phyloP scores from a whole-genome alignment of 352 stramenopile species.

The Phytophthora citricola region DNA sequence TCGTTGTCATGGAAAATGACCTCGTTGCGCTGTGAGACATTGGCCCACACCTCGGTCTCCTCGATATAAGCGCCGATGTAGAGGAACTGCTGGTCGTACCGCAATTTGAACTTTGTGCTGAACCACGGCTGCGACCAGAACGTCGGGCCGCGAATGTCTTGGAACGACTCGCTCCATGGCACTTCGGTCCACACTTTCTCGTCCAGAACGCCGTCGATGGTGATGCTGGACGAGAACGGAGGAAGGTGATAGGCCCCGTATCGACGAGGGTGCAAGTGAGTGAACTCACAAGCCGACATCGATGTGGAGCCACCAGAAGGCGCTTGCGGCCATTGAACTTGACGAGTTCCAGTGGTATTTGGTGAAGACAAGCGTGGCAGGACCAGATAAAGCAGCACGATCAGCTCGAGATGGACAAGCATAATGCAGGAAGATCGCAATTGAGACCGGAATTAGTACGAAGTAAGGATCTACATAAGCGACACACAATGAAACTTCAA shows the following conservation, averaged over 20 bases:
- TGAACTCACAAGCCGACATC: conserved; percentile 33
- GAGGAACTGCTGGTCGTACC: conserved; percentile 72
- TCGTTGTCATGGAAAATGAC: conserved; percentile 91
- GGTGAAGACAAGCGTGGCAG: conserved; percentile 8
- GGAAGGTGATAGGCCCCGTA: conserved; percentile 49
- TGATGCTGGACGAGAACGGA: conserved; percentile 22
- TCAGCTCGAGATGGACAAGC: conserved; percentile 11
- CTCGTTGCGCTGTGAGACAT: conserved; percentile 64
- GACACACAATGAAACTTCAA: conserved; percentile 25
- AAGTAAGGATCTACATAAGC: conserved; percentile 4
- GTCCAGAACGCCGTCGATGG: conserved; percentile 65
- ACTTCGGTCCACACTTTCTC: conserved; percentile 64
- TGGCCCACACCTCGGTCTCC: conserved; percentile 74
- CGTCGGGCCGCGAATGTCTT: conserved; percentile 64
- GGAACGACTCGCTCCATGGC: conserved; percentile 62
- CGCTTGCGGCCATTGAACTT: conserved; percentile 17
- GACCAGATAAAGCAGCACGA: conserved; percentile 12
- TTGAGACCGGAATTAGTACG: conserved; percentile 7
- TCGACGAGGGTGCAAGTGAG: conserved; percentile 39
- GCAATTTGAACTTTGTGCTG: conserved; percentile 72
- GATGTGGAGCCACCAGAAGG: conserved; percentile 6
- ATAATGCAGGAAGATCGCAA: conserved; percentile 9
- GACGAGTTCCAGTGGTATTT: conserved; percentile 9
- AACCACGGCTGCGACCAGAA: conserved; percentile 83
- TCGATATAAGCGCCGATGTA: conserved; percentile 79